Base-by-base conservation (phyloP, 768 basidiomycete genomes). In the Chalciporus pseudorubinellus region DNA sequence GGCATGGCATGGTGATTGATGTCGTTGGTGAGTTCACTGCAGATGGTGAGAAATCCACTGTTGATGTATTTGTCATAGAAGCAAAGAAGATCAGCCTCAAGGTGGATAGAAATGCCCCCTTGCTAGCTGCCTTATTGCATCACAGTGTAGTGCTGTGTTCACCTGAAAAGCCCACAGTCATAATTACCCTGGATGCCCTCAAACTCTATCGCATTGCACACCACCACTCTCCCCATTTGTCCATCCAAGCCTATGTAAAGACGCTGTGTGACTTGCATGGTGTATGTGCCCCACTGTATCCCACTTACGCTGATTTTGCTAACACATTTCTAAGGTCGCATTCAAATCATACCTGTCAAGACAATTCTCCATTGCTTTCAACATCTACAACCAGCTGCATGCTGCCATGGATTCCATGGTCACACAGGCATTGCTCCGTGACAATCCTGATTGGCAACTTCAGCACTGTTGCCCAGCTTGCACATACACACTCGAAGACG, bases 321-420 rank as follows among this genome's bases (percentile, higher is more conserved):
- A 21, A 43, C 14, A 36, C n/a, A 1, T 16, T 18, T 2, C 26
- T n/a, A n/a, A 31, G 52, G 38, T 59, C 11, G 36, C 48, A 10
- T 59, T 48, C 18, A 50, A 52, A 13, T 33, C 26, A 3, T 49
- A 50, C 31, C 31, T 63, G n/a, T 51, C 39, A 0, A 14, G 39
- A 4, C 67, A 70, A 47, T 64, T 71, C 29, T 54, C 61, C 3
- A 55, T 61, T 14, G 51, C 59, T 0, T 66, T 55, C 28, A 63
- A 71, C 51, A 29, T 59, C 3, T 70, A 67, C n/a, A 53, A 67
- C 9, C 58, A 61, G 16, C 45, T 71, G 12, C 57, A 50, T 2
- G 40, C 28, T 9, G 33, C 31, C 8, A 50, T 65, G 11, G 53
- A 65, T 7, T 18, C n/a, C 2, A 43, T 51, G 0, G 53, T 63